A percentile compares a stretch with the other conserved stretches of the same genome.
phyloP scores from a whole-genome alignment of 306 rosid species.

The Medicago ruthenica region DNA sequence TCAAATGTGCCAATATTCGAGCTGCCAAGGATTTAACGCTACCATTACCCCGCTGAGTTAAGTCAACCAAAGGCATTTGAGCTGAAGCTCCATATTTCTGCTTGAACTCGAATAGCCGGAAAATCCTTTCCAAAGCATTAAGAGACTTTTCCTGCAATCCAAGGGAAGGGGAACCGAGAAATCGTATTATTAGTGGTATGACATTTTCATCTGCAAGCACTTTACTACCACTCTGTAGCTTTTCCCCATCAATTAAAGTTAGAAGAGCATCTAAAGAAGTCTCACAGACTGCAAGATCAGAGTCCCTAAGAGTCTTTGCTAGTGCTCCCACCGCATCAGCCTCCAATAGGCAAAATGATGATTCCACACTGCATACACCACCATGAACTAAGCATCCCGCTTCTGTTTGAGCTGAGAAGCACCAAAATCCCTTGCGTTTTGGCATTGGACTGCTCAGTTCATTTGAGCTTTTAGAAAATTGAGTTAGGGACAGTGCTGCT shows the following conservation, averaged over 20 bases:
- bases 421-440: slow-evolving; percentile 63
- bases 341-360: slow-evolving; percentile 86
- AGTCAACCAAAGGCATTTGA: slow-evolving; percentile 80
- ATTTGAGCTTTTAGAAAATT: slow-evolving; percentile 67
- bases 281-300: slow-evolving; percentile 68
- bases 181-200: slow-evolving; percentile 66
- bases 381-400: slow-evolving; percentile 70
- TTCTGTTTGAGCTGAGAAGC: slow-evolving; percentile 75
- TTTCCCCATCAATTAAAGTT: slow-evolving; percentile 78
- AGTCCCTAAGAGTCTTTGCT: slow-evolving; percentile 63
- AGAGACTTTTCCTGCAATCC: slow-evolving; percentile 83
- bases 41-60: slow-evolving; percentile 78
- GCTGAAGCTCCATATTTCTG: slow-evolving; percentile 71
- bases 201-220: slow-evolving; percentile 72
- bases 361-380: slow-evolving; percentile 66
- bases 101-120: slow-evolving; percentile 63
- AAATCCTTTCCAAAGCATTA: slow-evolving; percentile 78
- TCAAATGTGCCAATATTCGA: slow-evolving; percentile 70
- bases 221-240: slow-evolving; percentile 67
- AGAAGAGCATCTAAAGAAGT: slow-evolving; percentile 79
- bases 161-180: slow-evolving; percentile 64
- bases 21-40: slow-evolving; percentile 72
- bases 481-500: slow-evolving; percentile 65
- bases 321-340: slow-evolving; percentile 73
- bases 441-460: slow-evolving; percentile 54